These are phyloP conservation scores for Asterionellopsis glacialis DNA, from an alignment of 108 stramenopile genomes.

Conservation along the genomic window DNA sequence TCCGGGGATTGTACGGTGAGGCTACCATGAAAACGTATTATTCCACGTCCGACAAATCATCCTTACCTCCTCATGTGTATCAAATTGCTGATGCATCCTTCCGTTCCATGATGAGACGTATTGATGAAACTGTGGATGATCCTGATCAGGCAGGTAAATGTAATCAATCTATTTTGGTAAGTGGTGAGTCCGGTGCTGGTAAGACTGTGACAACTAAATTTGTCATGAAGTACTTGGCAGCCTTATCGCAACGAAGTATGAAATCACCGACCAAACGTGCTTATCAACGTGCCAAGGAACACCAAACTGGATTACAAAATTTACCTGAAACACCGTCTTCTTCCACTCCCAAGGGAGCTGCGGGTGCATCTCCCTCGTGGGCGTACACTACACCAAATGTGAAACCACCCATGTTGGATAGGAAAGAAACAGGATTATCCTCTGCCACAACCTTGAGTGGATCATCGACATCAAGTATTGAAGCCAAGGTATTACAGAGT, in stretches of 20 bases:
- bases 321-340: background rate
- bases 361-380: slow-evolving; percentile 1
- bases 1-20: slow-evolving; percentile 55
- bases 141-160: slow-evolving; percentile 15
- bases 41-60: slow-evolving; percentile 35
- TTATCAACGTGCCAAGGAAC: slow-evolving; percentile 26
- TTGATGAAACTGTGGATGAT: slow-evolving; percentile 32
- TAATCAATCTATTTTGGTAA: slow-evolving; percentile 73
- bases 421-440: background rate
- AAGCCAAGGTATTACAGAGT: slow-evolving; percentile 83
- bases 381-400: slow-evolving; percentile 16
- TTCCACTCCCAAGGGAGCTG: background rate
- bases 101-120: slow-evolving; percentile 78
- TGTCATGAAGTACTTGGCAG: slow-evolving; percentile 92
- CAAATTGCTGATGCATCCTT: slow-evolving; percentile 89
- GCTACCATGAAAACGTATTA: slow-evolving; percentile 68
- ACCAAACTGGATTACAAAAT: background rate
- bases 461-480: slow-evolving; percentile 39
- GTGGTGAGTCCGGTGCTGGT: slow-evolving; percentile 93
- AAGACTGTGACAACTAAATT: slow-evolving; percentile 98
- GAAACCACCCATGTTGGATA: background rate
- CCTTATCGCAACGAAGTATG: slow-evolving; percentile 59
- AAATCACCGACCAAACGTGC: slow-evolving; percentile 28
- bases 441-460: slow-evolving; percentile 11
- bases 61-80: slow-evolving; percentile 93